A percentile compares a stretch with the other conserved stretches of the same genome.
These are phyloP conservation scores for Leccinum truebloodii DNA, from an alignment of 768 basidiomycete genomes.

Conservation along the genomic window DNA sequence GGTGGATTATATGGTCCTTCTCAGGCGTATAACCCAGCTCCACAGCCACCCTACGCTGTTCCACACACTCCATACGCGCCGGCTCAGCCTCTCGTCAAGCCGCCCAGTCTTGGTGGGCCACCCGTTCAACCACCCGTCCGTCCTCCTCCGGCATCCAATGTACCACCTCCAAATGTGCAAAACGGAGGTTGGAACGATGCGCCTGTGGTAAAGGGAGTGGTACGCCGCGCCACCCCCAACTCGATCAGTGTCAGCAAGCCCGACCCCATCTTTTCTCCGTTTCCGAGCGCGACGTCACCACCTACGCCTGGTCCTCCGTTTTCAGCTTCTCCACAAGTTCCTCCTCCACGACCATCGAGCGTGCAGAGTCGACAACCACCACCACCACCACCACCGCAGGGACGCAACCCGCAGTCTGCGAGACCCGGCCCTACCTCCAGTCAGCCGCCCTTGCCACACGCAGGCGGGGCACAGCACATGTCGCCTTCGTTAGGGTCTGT, in stretches of 20 bases:
- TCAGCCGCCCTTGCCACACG: slow-evolving; percentile 42
- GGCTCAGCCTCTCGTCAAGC: slow-evolving; percentile 37
- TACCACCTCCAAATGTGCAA: slow-evolving; percentile 64
- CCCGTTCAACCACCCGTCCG: slow-evolving; percentile 45
- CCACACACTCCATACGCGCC: slow-evolving; percentile 12
- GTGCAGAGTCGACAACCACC: slow-evolving; percentile 45
- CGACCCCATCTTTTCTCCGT: slow-evolving; percentile 81
- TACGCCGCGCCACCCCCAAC: slow-evolving; percentile 51
- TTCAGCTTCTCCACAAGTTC: slow-evolving; percentile 18
- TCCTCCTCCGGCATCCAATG: slow-evolving; percentile 41
- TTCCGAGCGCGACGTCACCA: slow-evolving; percentile 66
- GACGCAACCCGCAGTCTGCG: slow-evolving; percentile 36
- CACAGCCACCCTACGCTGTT: not conserved
- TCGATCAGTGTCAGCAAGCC: slow-evolving; percentile 53
- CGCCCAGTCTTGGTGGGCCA: slow-evolving; percentile 41
- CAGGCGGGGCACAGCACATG: slow-evolving; percentile 31
- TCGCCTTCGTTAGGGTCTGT: slow-evolving; percentile 31
- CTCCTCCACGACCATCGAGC: slow-evolving; percentile 56
- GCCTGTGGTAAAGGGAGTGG: slow-evolving; percentile 43
- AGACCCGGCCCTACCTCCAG: slow-evolving; percentile 29
- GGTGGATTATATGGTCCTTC: slow-evolving; percentile 19
- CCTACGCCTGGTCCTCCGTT: slow-evolving; percentile 54
- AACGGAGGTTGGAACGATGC: slow-evolving; percentile 94
- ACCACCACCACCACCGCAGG: slow-evolving; percentile 39
- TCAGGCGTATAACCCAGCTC: slow-evolving; percentile 31